Evolutionary conservation across 2,329 filamentous ascomycete genomes (phyloP), one percentile per base, ranked within the genome.

Genomic region (Fusarium sororula): DNA sequence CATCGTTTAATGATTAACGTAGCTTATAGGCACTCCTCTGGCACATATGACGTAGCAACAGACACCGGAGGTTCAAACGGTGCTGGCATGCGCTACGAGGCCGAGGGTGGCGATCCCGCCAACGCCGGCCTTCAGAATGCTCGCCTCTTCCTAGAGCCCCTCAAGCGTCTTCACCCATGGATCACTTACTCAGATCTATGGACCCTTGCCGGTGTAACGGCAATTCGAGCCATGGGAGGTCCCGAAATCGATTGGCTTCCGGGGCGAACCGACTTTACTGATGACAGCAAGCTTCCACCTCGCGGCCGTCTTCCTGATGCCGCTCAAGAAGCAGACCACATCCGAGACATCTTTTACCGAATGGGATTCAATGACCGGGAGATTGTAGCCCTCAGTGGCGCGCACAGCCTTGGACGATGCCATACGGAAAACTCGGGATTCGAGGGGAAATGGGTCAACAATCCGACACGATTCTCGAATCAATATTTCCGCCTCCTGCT

Each of bases 121-220:
- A 65, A 65, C 30, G 62, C 62, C 4, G 62, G 62, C 18, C 62
- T 65, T 5, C 62, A 65, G 22, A 63, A 65, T 28, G 62, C 62
- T 45, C 62, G 62, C 20, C 17, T 65, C 4, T 65, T 65, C 5
- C 45, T 65, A 11, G 62, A 65, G n/a, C 62, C 58, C 17, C 26
- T 65, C 18, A 65, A 65, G 8, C 62, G 45, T 20, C 62, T 65
- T 12, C 58, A 65, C 4, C 38, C 62, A 2, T 65, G 62, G 62
- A 65, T 65, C 10, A 65, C 62, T 14, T 65, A 65, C 18, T 63
- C 62, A 7, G 62, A 65, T 15, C 58, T 65, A 17, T 65, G 62
- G 62, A 65, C 62, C 0, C 38, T 65, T 8, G 62, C 62, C 26
- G 62, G 62, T 3, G 58, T 63, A 10, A 54, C 58, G 1, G 62